These are phyloP conservation scores for Hsuehochloa calcarea DNA, from an alignment of 176 grass and related monocot genomes.

Conservation along the genomic window DNA sequence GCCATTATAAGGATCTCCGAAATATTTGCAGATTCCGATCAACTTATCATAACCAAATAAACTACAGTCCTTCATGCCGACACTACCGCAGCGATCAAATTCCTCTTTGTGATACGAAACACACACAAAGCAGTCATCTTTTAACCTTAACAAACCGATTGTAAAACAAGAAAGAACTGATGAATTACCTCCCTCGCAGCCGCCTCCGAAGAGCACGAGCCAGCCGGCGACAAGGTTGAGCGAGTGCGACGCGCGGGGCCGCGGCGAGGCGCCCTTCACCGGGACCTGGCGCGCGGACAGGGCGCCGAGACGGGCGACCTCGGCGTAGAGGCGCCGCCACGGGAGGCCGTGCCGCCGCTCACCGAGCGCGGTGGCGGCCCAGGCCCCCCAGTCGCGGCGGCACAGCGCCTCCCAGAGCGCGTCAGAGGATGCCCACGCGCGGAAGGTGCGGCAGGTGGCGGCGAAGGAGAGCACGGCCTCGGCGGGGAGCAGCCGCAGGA, in stretches of 20 bases:
- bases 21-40: neutral
- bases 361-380: constrained; percentile 34
- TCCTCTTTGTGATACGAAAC: too few species aligned
- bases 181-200: constrained; percentile 78
- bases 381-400: constrained; percentile 68
- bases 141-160: neutral
- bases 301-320: constrained; percentile 48
- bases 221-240: constrained; percentile 82
- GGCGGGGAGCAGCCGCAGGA: constrained; percentile 71
- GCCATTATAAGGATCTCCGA: neutral
- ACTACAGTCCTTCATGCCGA: neutral
- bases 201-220: constrained; percentile 87
- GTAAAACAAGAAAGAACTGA: neutral
- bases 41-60: neutral
- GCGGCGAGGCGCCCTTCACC: constrained; percentile 49
- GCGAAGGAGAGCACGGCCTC: constrained; percentile 78
- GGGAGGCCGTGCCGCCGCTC: constrained; percentile 41
- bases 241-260: constrained; percentile 82
- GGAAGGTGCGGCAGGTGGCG: constrained; percentile 66
- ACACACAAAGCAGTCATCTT: neutral
- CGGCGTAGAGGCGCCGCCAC: constrained; percentile 68
- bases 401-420: constrained; percentile 84
- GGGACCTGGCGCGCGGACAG: constrained; percentile 52
- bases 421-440: constrained; percentile 59
- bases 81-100: too few species aligned